Conservation (phyloP, 305 asterid genomes). For the Ajuga reptans region DNA sequence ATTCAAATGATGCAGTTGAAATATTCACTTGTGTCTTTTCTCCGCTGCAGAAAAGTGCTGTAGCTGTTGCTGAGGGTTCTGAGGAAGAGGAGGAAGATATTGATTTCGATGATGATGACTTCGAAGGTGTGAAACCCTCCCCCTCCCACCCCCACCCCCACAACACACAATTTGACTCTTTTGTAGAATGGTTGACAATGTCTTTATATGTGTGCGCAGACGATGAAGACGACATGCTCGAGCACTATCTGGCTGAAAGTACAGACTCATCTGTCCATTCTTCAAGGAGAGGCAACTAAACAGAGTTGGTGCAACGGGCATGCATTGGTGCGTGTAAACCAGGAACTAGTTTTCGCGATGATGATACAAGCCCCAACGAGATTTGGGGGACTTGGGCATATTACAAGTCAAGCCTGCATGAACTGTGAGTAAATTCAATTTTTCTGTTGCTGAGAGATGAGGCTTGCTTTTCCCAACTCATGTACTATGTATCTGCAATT, state of each 20-base stretch:
- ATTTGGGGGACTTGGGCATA: background rate
- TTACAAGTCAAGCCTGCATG: background rate
- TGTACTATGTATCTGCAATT: slow-evolving; percentile 1
- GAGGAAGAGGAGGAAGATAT: slow-evolving; percentile 77
- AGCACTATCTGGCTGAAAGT: slow-evolving; percentile 86
- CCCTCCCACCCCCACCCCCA: background rate
- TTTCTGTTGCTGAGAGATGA: slow-evolving; percentile 12
- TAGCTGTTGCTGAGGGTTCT: slow-evolving; percentile 51
- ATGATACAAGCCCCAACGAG: background rate
- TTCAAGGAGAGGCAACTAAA: slow-evolving; percentile 26
- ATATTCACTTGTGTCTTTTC: slow-evolving; percentile 7
- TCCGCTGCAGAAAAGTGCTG: slow-evolving; percentile 58
- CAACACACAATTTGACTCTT: background rate
- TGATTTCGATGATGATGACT: slow-evolving; percentile 89
- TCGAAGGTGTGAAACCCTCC: slow-evolving; percentile 48
- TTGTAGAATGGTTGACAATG: background rate
- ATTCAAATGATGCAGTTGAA: background rate
- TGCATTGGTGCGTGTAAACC: background rate
- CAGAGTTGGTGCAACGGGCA: background rate
- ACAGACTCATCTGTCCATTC: slow-evolving; percentile 43
- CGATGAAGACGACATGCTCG: slow-evolving; percentile 94
- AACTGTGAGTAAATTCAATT: background rate
- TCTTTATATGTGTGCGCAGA: slow-evolving; percentile 31
- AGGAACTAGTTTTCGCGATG: background rate
- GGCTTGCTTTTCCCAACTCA: background rate